phyloP scores from a whole-genome alignment of 225 moss, liverwort and hornwort genomes.

The Straminergon stramineum region DNA sequence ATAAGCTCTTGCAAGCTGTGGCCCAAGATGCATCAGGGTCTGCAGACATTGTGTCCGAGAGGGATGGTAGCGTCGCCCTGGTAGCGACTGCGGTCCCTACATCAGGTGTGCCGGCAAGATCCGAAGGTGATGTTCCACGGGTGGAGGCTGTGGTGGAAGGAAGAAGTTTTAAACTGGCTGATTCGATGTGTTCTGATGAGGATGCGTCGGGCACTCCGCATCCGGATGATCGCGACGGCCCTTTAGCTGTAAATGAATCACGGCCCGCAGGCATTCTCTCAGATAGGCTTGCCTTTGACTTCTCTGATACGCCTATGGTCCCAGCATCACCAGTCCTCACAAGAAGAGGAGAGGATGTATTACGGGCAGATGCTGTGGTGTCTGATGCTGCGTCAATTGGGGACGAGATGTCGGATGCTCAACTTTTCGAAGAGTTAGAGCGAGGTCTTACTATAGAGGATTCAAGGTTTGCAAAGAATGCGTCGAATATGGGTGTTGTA shows the following conservation, averaged over 20 bases:
- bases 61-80: neutral
- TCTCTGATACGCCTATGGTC: neutral
- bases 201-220: neutral
- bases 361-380: neutral
- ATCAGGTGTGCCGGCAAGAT: neutral
- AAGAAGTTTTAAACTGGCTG: neutral
- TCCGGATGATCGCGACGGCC: neutral
- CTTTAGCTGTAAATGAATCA: neutral
- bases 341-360: neutral
- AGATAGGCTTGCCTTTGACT: neutral
- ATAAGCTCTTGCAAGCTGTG: neutral
- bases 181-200: neutral
- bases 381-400: neutral
- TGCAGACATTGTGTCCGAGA: neutral
- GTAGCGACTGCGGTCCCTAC: too few species aligned
- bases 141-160: neutral
- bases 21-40: neutral
- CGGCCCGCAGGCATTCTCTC: neutral
- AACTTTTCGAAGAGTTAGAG: neutral
- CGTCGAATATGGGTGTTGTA: neutral
- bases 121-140: neutral
- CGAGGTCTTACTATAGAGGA: neutral
- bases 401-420: neutral
- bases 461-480: neutral
- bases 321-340: neutral